Evolutionary conservation across 148 eudicot species (phyloP).

Genomic region (Spergularia bocconei): DNA sequence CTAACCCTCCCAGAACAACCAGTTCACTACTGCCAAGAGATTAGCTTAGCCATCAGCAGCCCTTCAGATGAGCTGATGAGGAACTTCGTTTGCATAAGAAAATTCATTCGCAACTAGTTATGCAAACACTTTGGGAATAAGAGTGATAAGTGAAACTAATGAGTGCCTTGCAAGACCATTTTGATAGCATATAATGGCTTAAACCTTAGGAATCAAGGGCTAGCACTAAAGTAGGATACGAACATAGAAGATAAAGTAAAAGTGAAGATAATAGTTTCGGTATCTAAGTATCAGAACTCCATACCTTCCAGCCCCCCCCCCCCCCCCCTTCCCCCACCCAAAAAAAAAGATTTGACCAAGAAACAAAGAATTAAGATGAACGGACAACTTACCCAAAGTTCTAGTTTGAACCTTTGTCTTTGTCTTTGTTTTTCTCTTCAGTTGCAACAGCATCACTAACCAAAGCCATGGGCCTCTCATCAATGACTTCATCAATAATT

Average conservation of each 20-base stretch:
- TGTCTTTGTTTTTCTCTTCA: conserved; percentile 36
- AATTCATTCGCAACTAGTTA: not conserved
- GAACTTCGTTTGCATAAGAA: not conserved
- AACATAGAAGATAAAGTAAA: not conserved
- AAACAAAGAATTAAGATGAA: not conserved
- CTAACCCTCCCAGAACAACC: not conserved
- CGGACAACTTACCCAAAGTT: conserved; percentile 1
- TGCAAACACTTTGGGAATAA: not conserved
- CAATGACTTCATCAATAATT: conserved; percentile 85
- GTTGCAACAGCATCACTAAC: conserved; percentile 80
- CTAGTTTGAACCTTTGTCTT: conserved; percentile 37
- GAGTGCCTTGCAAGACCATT: not conserved
- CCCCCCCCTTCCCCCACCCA: not conserved
- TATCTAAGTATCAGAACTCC: not conserved
- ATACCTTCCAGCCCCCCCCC: not conserved
- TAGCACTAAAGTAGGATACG: not conserved
- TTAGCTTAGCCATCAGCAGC: not conserved
- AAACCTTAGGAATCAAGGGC: not conserved
- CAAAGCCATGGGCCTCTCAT: conserved; percentile 74
- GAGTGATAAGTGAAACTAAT: not conserved
- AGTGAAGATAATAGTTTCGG: not conserved
- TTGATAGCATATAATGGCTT: not conserved
- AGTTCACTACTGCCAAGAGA: not conserved
- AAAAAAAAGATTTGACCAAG: not conserved
- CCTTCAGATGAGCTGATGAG: not conserved